Conservation (phyloP, 352 stramenopile species). For the Pythium aristosporum region DNA sequence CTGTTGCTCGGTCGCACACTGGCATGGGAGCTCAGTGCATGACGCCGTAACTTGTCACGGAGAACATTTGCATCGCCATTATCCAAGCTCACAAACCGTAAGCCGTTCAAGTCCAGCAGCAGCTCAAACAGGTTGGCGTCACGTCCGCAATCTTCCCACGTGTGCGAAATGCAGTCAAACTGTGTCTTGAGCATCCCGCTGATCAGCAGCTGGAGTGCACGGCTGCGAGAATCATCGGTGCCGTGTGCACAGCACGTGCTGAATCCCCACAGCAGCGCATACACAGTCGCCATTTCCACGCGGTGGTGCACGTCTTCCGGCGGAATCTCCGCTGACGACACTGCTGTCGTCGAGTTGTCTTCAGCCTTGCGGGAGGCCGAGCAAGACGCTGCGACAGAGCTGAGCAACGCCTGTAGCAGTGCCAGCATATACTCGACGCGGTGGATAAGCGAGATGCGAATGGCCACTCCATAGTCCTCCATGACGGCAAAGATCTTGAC, state of each 20-base stretch:
- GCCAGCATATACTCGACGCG: conserved; percentile 44
- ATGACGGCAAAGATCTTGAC: conserved; percentile 26
- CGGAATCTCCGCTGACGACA: conserved; percentile 1
- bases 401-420: conserved; percentile 43
- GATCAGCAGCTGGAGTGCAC: conserved; percentile 25
- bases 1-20: background rate
- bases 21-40: conserved; percentile 6
- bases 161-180: conserved; percentile 25
- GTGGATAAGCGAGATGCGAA: conserved; percentile 38
- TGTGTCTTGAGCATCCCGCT: conserved; percentile 29
- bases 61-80: conserved; percentile 20
- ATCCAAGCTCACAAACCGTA: conserved; percentile 27
- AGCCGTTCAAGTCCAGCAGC: conserved; percentile 25
- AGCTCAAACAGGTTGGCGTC: conserved; percentile 32
- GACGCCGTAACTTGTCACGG: conserved; percentile 24
- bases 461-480: conserved; percentile 29
- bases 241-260: conserved; percentile 13
- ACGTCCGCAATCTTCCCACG: conserved; percentile 29
- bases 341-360: background rate
- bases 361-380: conserved; percentile 14
- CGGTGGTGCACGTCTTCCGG: conserved; percentile 28
- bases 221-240: conserved; percentile 1
- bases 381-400: conserved; percentile 16
- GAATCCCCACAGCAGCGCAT: conserved; percentile 52
- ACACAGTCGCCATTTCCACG: conserved; percentile 53